Conservation (phyloP, 2,329 filamentous ascomycete species). For the Exophiala lecanii-corni region DNA sequence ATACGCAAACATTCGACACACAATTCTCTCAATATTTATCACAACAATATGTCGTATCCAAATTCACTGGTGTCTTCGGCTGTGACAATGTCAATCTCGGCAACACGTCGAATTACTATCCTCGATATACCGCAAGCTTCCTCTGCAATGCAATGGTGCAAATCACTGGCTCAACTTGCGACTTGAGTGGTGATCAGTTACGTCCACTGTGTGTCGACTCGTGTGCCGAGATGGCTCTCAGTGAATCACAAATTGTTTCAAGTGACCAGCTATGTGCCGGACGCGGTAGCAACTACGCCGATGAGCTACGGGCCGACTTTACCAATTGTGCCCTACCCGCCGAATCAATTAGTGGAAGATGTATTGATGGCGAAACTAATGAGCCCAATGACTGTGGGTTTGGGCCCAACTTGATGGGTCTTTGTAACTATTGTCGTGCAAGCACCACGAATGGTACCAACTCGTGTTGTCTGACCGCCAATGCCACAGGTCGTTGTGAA, state of each 20-base stretch:
- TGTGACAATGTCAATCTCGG: slow-evolving; percentile 72
- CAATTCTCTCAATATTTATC: slow-evolving; percentile 68
- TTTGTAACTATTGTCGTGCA: slow-evolving; percentile 81
- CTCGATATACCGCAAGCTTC: slow-evolving; percentile 85
- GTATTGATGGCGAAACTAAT: slow-evolving; percentile 72
- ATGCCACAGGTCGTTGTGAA: slow-evolving; percentile 68
- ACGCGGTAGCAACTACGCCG: slow-evolving; percentile 60
- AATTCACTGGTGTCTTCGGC: slow-evolving; percentile 76
- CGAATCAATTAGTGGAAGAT: slow-evolving; percentile 68
- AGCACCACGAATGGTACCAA: slow-evolving; percentile 89
- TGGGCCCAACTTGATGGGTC: slow-evolving; percentile 61
- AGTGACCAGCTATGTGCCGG: slow-evolving; percentile 68
- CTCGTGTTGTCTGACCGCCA: slow-evolving; percentile 83
- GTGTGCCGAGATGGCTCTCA: slow-evolving; percentile 81
- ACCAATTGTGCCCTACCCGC: slow-evolving; percentile 79
- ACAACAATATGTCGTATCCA: slow-evolving; percentile 69
- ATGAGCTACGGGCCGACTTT: slow-evolving; percentile 86
- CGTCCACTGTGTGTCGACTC: slow-evolving; percentile 81
- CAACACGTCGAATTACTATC: slow-evolving; percentile 78
- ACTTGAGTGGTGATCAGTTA: slow-evolving; percentile 58
- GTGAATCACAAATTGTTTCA: slow-evolving; percentile 77
- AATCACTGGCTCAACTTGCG: slow-evolving; percentile 70
- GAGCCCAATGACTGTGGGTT: slow-evolving; percentile 87
- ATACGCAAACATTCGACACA: slow-evolving; percentile 69
- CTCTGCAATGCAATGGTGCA: slow-evolving; percentile 94